These are phyloP conservation scores for Camelina sativa DNA, from an alignment of 345 rosid species.

Conservation along the genomic window DNA sequence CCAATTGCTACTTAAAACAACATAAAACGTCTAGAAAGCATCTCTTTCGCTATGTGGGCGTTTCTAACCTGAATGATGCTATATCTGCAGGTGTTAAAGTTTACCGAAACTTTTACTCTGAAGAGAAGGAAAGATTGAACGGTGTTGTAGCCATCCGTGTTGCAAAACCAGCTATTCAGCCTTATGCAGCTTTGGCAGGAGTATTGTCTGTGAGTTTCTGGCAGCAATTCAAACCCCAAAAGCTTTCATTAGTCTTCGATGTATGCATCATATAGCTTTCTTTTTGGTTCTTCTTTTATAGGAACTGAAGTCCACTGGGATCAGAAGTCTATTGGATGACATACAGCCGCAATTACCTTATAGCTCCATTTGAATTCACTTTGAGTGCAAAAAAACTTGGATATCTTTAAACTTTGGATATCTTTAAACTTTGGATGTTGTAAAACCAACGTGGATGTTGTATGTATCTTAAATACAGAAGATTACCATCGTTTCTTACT, in stretches of 20 bases:
- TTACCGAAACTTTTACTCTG: constrained; percentile 69
- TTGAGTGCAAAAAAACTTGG: constrained; percentile 7
- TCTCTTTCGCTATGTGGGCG: constrained; percentile 12
- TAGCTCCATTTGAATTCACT: constrained; percentile 22
- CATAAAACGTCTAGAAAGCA: background rate
- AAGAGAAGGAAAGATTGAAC: constrained; percentile 63
- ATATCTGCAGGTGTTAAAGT: constrained; percentile 55
- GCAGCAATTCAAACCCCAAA: background rate
- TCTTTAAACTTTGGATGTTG: too few species aligned
- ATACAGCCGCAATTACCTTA: constrained; percentile 14
- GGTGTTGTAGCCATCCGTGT: constrained; percentile 73
- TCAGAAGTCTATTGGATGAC: constrained; percentile 32
- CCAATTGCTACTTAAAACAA: background rate
- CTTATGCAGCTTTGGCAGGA: constrained; percentile 58
- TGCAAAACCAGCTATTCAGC: constrained; percentile 58
- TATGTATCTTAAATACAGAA: background rate
- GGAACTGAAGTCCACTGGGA: constrained; percentile 41
- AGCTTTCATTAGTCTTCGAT: constrained; percentile 7
- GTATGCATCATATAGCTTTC: constrained; percentile 1
- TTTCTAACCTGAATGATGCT: constrained; percentile 14
- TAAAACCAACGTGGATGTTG: background rate
- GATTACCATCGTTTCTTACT: background rate
- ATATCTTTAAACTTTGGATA: too few species aligned
- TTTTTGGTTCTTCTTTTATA: constrained; percentile 18
- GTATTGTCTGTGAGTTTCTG: constrained; percentile 66